Evolutionary conservation across 176 grass and related monocot species (phyloP), one percentile per base, ranked within the genome.

Genomic region (Bolboschoenus planiculmis): DNA sequence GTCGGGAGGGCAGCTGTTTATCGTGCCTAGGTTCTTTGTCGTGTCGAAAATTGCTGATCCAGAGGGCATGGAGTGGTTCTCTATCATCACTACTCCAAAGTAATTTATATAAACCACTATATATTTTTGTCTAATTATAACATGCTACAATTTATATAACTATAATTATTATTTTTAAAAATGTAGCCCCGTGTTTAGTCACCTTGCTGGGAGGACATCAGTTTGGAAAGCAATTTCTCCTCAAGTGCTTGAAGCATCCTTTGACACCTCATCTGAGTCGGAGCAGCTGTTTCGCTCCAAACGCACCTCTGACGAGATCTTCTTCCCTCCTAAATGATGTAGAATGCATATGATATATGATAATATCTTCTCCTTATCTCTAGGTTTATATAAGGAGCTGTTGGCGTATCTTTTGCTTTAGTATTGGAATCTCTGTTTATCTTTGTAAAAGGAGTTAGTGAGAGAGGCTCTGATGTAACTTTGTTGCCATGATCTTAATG

Each of bases 21-120:
- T 97, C 14, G 95, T 97, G 21, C 95, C 95, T 0, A 87, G 95
- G 53, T 97, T 94, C 83, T 89, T 88, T 4, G 92, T 94, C 0
- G 92, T 97, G 3, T 97, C 95, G 4, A 97, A 97, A 89, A 97
- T 97, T 56, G 92, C 95, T 0, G 95, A 91, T 30, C 88, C 81
- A 1, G 83, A 87, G 0, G 95, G 95, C 29, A 23, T 97, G 87
- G 88, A 94, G 65, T 94, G 95, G 95, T 97, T 97, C 85, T 97
- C 95, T 31, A 97, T 97, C 44, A 97, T 97, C 85, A 91, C 92
- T 47, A 94, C 95, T 3, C 95, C 95, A 1, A 91, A 94, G 94
- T 97, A 91, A 87, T 42, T 31, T 11, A 13, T 67, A 67, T 39
- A 9, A 67, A 67, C 64, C 53, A 42, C 9, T 33, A 70, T 20